A percentile compares a stretch with the other conserved stretches of the same genome.
phyloP scores from a whole-genome alignment of 768 basidiomycete genomes.

The Suillus subalutaceus region DNA sequence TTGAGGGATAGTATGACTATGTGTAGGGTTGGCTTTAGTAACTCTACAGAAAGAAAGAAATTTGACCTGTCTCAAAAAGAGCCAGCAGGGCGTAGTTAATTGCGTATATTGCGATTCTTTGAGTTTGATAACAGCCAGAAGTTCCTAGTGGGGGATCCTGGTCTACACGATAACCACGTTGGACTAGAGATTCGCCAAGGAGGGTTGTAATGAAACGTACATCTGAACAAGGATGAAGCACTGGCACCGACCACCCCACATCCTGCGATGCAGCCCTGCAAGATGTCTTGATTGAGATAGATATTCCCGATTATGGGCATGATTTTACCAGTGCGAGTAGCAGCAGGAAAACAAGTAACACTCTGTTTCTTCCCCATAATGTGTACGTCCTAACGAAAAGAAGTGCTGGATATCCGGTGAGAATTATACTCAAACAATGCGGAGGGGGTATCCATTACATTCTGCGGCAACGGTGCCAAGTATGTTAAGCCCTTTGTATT shows the following conservation, averaged over 20 bases:
- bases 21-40: not conserved
- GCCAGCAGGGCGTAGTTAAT: not conserved
- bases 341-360: not conserved
- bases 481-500: not conserved
- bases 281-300: not conserved
- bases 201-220: not conserved
- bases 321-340: not conserved
- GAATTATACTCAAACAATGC: not conserved
- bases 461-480: not conserved
- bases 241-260: not conserved
- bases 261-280: not conserved
- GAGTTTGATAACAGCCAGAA: not conserved
- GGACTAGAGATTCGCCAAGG: not conserved
- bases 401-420: not conserved
- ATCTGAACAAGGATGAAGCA: not conserved
- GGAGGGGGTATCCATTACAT: not conserved
- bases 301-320: not conserved
- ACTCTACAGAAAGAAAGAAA: not conserved
- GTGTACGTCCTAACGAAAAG: slow-evolving; percentile 3
- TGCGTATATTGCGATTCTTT: not conserved
- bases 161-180: slow-evolving; percentile 1
- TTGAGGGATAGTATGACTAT: slow-evolving; percentile 4
- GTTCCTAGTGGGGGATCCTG: not conserved
- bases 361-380: slow-evolving; percentile 1
- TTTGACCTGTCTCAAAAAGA: not conserved